Percentiles rank a stretch among this genome's conserved stretches.
Conservation (phyloP, 2,329 filamentous ascomycete species). For the Dactylellina cionopaga region DNA sequence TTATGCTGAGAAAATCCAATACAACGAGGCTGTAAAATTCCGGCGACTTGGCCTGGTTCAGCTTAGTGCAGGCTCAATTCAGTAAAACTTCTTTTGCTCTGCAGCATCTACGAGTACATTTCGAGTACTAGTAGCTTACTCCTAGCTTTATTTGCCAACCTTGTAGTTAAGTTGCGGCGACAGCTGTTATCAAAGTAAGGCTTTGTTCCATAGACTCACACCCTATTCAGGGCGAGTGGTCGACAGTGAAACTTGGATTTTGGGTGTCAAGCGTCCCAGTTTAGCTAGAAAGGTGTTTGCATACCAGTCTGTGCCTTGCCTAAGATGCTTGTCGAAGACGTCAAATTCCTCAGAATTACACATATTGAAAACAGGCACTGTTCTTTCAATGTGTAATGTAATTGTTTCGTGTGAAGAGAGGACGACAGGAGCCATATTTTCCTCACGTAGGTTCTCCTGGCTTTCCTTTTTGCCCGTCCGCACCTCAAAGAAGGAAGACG, state of each 20-base stretch:
- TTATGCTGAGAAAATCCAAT: constrained; percentile 34
- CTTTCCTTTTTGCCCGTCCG: constrained; percentile 43
- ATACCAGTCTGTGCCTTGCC: constrained; percentile 35
- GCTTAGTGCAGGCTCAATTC: constrained; percentile 15
- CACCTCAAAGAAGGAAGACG: constrained; percentile 20
- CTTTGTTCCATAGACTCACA: background rate
- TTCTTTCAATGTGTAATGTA: constrained; percentile 49
- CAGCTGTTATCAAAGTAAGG: constrained; percentile 8
- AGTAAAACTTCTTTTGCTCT: constrained; percentile 7
- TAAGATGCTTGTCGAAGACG: constrained; percentile 27
- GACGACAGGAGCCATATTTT: constrained; percentile 23
- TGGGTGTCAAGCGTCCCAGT: constrained; percentile 5
- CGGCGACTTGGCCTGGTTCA: constrained; percentile 39
- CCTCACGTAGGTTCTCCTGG: constrained; percentile 18
- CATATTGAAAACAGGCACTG: constrained; percentile 43
- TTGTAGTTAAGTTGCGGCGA: constrained; percentile 20
- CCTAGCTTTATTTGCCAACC: no score
- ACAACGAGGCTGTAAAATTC: constrained; percentile 30
- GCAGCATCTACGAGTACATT: constrained; percentile 3
- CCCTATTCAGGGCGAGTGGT: background rate
- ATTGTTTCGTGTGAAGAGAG: constrained; percentile 46
- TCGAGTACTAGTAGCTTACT: no score
- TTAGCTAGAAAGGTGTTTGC: constrained; percentile 26
- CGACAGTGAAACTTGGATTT: constrained; percentile 7
- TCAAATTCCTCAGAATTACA: constrained; percentile 33